phyloP scores from a whole-genome alignment of 208 protist species.

The Spironucleus salmonicida region DNA sequence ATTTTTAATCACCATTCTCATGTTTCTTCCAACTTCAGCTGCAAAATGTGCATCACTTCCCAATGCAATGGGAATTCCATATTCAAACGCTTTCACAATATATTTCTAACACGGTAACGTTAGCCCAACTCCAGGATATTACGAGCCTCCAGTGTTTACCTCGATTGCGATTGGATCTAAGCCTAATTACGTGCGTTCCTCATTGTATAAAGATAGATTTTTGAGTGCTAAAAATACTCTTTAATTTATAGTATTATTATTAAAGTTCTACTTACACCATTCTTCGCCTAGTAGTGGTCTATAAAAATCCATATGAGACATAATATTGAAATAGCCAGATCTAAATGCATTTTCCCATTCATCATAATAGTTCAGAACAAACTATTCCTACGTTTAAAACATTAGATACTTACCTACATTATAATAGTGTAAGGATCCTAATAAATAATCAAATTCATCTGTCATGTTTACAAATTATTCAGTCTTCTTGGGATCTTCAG shows the following conservation, averaged over 20 bases:
- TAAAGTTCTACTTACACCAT: not conserved
- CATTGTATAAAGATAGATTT: not conserved
- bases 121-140: not conserved
- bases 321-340: constrained; percentile 15
- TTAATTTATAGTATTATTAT: not conserved
- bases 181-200: not conserved
- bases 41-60: not conserved
- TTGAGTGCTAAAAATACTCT: not conserved
- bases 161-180: constrained; percentile 5
- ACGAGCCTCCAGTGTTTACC: constrained; percentile 7
- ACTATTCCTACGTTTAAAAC: no score
- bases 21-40: not conserved
- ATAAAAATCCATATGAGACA: constrained; percentile 14
- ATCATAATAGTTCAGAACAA: not conserved
- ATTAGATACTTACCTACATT: not conserved
- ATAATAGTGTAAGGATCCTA: constrained; percentile 25
- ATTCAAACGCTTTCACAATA: not conserved
- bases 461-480: not conserved
- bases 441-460: constrained; percentile 12
- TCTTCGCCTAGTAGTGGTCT: not conserved
- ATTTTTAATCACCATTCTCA: not conserved
- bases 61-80: not conserved
- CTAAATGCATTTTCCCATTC: not conserved
- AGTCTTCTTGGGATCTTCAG: not conserved
- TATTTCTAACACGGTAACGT: not conserved